These are phyloP conservation scores for Trypethelium eluteriae DNA, from an alignment of 495 filamentous ascomycete genomes.

Conservation along the genomic window DNA sequence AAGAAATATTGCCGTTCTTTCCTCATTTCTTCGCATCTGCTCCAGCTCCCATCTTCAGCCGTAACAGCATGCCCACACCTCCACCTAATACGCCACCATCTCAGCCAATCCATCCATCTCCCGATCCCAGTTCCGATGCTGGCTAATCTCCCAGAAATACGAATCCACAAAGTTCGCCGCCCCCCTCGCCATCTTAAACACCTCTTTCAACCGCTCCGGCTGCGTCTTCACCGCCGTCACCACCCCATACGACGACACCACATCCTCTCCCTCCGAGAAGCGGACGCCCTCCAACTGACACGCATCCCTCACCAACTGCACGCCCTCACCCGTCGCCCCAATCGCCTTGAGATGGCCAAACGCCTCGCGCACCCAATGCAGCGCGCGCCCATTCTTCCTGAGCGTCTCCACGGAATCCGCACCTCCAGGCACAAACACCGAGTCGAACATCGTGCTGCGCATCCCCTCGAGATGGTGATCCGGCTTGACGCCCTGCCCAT, in stretches of 20 bases:
- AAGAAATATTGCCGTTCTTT: no score
- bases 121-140: constrained; percentile 61
- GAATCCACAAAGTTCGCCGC: constrained; percentile 57
- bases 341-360: constrained; percentile 77
- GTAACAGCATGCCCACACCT: no score
- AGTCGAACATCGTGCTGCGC: constrained; percentile 82
- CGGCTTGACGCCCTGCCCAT: constrained; percentile 51
- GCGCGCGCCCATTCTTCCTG: constrained; percentile 62
- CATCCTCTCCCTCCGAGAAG: constrained; percentile 39
- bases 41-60: no score
- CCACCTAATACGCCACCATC: constrained; percentile 33
- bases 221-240: constrained; percentile 50
- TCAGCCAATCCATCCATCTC: constrained; percentile 58
- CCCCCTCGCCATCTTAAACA: constrained; percentile 52
- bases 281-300: constrained; percentile 49
- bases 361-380: constrained; percentile 78
- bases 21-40: no score
- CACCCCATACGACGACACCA: constrained; percentile 62
- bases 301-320: constrained; percentile 53
- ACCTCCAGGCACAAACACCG: constrained; percentile 72
- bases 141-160: constrained; percentile 57
- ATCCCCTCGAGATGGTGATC: constrained; percentile 77
- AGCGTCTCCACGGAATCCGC: constrained; percentile 52
- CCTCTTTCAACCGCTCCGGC: constrained; percentile 50
- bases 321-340: constrained; percentile 63